Conservation (phyloP, 2,329 filamentous ascomycete genomes). For the Microdochium trichocladiopsis region DNA sequence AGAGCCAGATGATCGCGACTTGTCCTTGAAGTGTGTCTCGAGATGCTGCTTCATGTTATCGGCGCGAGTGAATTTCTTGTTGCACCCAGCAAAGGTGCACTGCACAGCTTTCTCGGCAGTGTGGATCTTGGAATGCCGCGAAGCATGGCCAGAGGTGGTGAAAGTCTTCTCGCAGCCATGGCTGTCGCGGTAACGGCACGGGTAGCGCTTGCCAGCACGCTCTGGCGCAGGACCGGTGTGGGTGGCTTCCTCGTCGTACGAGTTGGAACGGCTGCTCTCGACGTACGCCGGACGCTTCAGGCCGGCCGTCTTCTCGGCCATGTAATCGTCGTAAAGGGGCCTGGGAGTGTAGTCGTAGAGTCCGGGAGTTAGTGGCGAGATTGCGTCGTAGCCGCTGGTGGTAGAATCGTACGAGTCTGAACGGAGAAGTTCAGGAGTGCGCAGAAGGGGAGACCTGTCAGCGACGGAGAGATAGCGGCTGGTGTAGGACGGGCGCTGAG, state of each 20-base stretch:
- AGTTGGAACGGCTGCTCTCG: slow-evolving; percentile 36
- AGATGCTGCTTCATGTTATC: slow-evolving; percentile 88
- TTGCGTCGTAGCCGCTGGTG: slow-evolving; percentile 41
- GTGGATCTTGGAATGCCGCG: slow-evolving; percentile 78
- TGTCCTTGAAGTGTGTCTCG: slow-evolving; percentile 66
- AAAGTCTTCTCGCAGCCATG: slow-evolving; percentile 73
- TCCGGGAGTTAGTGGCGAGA: slow-evolving; percentile 49
- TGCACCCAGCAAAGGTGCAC: slow-evolving; percentile 61
- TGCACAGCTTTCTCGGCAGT: slow-evolving; percentile 72
- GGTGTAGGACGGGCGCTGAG: slow-evolving; percentile 21
- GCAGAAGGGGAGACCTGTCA: slow-evolving; percentile 37
- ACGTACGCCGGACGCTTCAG: slow-evolving; percentile 34
- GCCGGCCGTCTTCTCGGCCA: slow-evolving; percentile 18
- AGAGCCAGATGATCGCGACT: slow-evolving; percentile 34
- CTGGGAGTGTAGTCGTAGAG: slow-evolving; percentile 33
- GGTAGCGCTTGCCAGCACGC: slow-evolving; percentile 58
- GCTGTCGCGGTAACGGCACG: slow-evolving; percentile 65
- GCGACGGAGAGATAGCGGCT: slow-evolving; percentile 27
- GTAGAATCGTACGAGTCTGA: slow-evolving; percentile 57
- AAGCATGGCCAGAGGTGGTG: slow-evolving; percentile 80
- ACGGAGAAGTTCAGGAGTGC: slow-evolving; percentile 50
- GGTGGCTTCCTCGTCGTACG: slow-evolving; percentile 43
- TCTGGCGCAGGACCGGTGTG: slow-evolving; percentile 33
- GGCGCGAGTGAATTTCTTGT: slow-evolving; percentile 73
- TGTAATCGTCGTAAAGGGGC: slow-evolving; percentile 27